Conservation (phyloP, 2,329 filamentous ascomycete species). For the Trichoderma sp. region DNA sequence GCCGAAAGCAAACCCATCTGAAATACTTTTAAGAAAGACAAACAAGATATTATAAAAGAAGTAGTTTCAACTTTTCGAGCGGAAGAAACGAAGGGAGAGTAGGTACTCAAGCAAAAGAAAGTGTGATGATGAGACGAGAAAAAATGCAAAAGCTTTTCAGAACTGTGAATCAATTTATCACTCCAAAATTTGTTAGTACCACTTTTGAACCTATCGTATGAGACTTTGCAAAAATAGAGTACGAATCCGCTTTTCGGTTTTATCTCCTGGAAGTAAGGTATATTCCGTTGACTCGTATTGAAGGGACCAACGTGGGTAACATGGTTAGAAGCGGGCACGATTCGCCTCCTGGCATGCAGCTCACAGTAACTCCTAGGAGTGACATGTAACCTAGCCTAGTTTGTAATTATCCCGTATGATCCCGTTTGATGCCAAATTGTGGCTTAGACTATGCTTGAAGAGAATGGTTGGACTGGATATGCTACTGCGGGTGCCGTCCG, state of each 20-base stretch:
- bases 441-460: background rate
- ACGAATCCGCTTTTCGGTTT: background rate
- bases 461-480: background rate
- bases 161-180: background rate
- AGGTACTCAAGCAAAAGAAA: background rate
- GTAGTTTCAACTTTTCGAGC: background rate
- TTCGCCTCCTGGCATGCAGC: background rate
- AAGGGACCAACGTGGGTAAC: background rate
- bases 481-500: background rate
- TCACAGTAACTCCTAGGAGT: background rate
- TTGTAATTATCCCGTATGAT: background rate
- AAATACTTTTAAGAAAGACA: background rate
- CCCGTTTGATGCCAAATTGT: background rate
- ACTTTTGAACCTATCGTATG: background rate
- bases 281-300: background rate
- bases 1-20: background rate
- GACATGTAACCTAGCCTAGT: background rate
- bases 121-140: background rate
- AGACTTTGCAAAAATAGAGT: background rate
- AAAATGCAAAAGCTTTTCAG: background rate
- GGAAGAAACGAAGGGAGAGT: background rate
- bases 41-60: background rate
- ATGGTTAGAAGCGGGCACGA: background rate
- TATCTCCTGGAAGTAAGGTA: background rate
- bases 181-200: background rate